Evolutionary conservation across 768 basidiomycete species (phyloP), one percentile per base, ranked within the genome.

Genomic region (Rossbeevera mucosa): DNA sequence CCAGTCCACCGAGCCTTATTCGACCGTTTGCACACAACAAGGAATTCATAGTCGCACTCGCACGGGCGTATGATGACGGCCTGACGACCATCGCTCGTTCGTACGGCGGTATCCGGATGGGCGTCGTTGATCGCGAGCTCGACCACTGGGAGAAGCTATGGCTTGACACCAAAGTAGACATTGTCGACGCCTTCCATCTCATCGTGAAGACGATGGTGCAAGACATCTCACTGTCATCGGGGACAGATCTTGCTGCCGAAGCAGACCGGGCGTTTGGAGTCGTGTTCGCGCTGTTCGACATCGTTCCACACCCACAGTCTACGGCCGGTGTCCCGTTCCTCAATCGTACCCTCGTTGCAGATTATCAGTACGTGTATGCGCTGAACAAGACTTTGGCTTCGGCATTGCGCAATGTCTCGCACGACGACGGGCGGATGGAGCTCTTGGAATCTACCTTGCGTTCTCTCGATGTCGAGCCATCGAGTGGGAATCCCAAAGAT

Each of bases 91-190:
- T 86, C 36, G 79, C 83, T 1, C 73, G 72, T 14, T 79, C 81
- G 0, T 86, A 89, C 50, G 86, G 88, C 0, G 83, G 85, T 12
- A 56, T 74, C 26, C 62, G 74, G 18, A 52, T 61, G 25, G 55
- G 62, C 24, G 49, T 64, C 26, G 46, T 64, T 22, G 49, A 66
- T 21, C 53, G 70, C 50, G 64, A 71, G 5, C 66, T 74, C 14
- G 81, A 83, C 56, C 78, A 88, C 47, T 91, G 87, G 87, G 82
- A 86, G 56, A 72, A 72, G 13, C 74, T 86, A 43, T 87, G 85
- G 80, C 72, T 90, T 6, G 78, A 83, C 51, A 83, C 85, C 2
- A 91, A 91, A 69, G 82, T 86, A 7, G 79, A 81, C 20, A 69
- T 90, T 22, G 68, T 91, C 18, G 88, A 91, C 56, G 64, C 76